Evolutionary conservation across 495 filamentous ascomycete genomes (phyloP).

Genomic region (Cairneyella variabilis): DNA sequence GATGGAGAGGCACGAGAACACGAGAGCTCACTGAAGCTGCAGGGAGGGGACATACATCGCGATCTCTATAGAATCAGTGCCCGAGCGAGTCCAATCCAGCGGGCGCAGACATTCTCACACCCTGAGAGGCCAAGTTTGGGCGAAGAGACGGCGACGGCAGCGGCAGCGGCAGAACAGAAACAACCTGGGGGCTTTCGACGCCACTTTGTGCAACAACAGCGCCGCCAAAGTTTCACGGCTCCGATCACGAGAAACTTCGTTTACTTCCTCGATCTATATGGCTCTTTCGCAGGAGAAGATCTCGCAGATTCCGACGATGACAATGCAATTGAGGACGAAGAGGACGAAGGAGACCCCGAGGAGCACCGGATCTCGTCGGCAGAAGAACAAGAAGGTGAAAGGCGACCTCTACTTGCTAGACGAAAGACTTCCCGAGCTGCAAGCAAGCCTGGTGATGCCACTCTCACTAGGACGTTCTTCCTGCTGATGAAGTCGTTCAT

Average conservation of each 20-base stretch:
- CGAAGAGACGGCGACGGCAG: too few species aligned
- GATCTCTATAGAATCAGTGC: conserved; percentile 92
- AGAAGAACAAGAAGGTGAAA: conserved; percentile 31
- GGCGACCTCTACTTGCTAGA: conserved; percentile 50
- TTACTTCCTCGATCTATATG: conserved; percentile 66
- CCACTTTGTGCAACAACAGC: conserved; percentile 65
- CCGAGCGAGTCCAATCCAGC: conserved; percentile 61
- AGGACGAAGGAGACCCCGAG: conserved; percentile 43
- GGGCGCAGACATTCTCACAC: conserved; percentile 79
- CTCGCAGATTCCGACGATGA: conserved; percentile 63
- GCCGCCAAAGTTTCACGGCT: conserved; percentile 36
- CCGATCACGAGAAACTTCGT: conserved; percentile 63
- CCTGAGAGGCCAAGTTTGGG: conserved; percentile 29
- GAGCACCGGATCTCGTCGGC: conserved; percentile 29
- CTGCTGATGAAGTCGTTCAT: conserved; percentile 52
- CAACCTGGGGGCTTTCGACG: conserved; percentile 88
- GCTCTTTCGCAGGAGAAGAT: conserved; percentile 68
- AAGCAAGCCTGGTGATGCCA: conserved; percentile 48
- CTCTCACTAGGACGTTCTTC: conserved; percentile 62
- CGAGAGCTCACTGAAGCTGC: conserved; percentile 68
- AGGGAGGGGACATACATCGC: conserved; percentile 89
- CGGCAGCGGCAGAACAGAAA: conserved; percentile 55
- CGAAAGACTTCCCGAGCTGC: conserved; percentile 39
- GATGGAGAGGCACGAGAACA: conserved; percentile 31
- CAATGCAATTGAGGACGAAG: conserved; percentile 38